Base-by-base conservation (phyloP, 2,329 filamentous ascomycete genomes). In the Diplodia sapinea region DNA sequence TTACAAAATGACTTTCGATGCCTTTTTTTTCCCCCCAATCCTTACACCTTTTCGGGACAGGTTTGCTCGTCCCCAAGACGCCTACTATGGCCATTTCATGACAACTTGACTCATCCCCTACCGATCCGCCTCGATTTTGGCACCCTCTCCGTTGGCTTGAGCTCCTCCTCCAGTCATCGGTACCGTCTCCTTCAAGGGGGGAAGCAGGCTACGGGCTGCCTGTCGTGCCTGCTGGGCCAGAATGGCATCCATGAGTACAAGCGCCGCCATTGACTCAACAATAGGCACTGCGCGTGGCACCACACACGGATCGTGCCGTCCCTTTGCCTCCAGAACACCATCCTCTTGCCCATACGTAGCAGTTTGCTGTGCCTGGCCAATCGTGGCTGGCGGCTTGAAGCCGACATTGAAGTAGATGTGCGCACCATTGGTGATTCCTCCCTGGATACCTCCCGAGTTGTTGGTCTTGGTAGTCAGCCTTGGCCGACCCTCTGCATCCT, bases 351-450 rank as follows among this genome's bases (percentile, higher is more conserved):
- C 89, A 79, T 96, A 98, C 11, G 87, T 90, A 9, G 89, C 89
- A 0, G 95, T 98, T 15, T 85, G 86, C 82, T 98, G 94, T 52
- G 91, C 91, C 81, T 94, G 91, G 55, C 92, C 90, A 76, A 98
- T 98, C 3, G 95, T 98, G 36, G 94, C 94, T 2, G 94, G 89
- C 11, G 94, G 92, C 85, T 98, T 98, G 88, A 98, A 98, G 17
- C 88, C 94, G 5, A 97, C 90, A 62, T 91, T 89, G 87, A 98
- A 98, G 85, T 95, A 98, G 82, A 98, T 93, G 68, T 89, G 90
- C 47, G 92, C 92, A 68, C 94, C 95, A 79, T 98, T 98, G 62
- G 91, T 90, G 80, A 98, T 98, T 64, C 94, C 94, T 52, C 94
- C 95, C 82, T 98, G 94, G 73, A 98, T 92, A 71, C 94, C 95